phyloP scores from a whole-genome alignment of 2,329 filamentous ascomycete genomes.

The Huntiella omanensis region DNA sequence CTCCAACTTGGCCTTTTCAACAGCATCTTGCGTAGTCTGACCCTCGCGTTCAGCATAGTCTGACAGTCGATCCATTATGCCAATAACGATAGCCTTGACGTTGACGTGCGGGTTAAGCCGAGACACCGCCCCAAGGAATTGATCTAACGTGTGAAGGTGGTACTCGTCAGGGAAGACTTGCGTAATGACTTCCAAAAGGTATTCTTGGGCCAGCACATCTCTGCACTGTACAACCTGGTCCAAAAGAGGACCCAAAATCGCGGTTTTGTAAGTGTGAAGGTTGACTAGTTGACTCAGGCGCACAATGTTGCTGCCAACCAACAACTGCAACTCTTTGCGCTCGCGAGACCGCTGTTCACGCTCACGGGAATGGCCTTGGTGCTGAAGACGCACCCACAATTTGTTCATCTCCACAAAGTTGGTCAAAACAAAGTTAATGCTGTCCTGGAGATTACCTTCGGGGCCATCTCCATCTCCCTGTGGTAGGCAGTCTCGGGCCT shows the following conservation, averaged over 20 bases:
- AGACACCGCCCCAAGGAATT: constrained; percentile 83
- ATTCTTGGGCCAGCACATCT: constrained; percentile 92
- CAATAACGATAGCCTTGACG: constrained; percentile 94
- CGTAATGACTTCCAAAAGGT: constrained; percentile 92
- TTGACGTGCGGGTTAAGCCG: constrained; percentile 92
- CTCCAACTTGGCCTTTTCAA: constrained; percentile 52
- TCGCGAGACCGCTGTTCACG: constrained; percentile 86
- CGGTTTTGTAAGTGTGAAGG: constrained; percentile 78
- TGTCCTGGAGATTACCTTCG: constrained; percentile 90
- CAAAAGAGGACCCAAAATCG: constrained; percentile 70
- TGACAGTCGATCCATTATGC: constrained; percentile 88
- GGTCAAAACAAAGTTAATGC: constrained; percentile 92
- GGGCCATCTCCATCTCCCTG: constrained; percentile 70
- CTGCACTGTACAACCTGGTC: constrained; percentile 97
- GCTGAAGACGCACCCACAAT: constrained; percentile 91
- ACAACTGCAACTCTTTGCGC: constrained; percentile 80
- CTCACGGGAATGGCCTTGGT: constrained; percentile 91
- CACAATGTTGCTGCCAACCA: constrained; percentile 93
- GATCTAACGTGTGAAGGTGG: constrained; percentile 88
- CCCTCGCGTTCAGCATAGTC: constrained; percentile 86
- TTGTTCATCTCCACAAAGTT: constrained; percentile 99
- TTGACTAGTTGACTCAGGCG: constrained; percentile 90
- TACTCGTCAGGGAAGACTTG: constrained; percentile 98
- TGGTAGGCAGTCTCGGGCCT: constrained; percentile 78
- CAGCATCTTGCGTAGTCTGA: constrained; percentile 49